Evolutionary conservation across 805 yeast species (phyloP).

Genomic region (Candida parachauliodes): DNA sequence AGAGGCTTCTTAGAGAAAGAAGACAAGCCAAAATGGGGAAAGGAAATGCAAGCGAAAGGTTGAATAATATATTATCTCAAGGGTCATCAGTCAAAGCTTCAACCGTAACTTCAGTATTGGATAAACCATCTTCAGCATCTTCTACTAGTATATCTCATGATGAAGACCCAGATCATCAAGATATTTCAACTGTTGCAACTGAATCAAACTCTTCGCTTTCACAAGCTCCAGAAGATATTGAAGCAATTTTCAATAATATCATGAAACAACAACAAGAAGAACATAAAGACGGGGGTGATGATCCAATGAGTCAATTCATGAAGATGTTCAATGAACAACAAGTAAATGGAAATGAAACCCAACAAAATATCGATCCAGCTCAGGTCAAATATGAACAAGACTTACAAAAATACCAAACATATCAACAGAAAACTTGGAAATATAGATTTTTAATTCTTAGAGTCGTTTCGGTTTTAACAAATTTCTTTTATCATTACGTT

Average conservation of each 20-base stretch:
- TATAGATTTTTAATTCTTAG: slow-evolving; percentile 31
- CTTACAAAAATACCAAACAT: slow-evolving; percentile 25
- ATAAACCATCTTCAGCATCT: slow-evolving; percentile 13
- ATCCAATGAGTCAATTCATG: slow-evolving; percentile 35
- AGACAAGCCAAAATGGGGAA: slow-evolving; percentile 60
- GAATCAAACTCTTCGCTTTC: slow-evolving; percentile 7
- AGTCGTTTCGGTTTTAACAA: slow-evolving; percentile 20
- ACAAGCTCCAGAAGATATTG: slow-evolving; percentile 23
- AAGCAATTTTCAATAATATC: slow-evolving; percentile 29
- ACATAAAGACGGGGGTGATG: slow-evolving; percentile 10
- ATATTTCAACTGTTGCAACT: slow-evolving; percentile 22
- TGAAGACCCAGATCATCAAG: slow-evolving; percentile 40
- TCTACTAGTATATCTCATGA: slow-evolving; percentile 14
- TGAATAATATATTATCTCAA: slow-evolving; percentile 41
- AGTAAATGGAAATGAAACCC: neutral
- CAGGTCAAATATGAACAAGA: slow-evolving; percentile 27
- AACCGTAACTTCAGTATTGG: slow-evolving; percentile 33
- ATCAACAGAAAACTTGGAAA: slow-evolving; percentile 31
- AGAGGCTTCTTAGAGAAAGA: slow-evolving; percentile 55
- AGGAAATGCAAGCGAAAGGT: slow-evolving; percentile 52
- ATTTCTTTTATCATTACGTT: slow-evolving; percentile 34
- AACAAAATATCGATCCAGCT: slow-evolving; percentile 7
- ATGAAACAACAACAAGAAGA: slow-evolving; percentile 16
- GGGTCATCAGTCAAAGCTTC: slow-evolving; percentile 35
- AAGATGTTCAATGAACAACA: slow-evolving; percentile 17